These are phyloP conservation scores for Lactarius indigo DNA, from an alignment of 768 basidiomycete genomes.

Conservation along the genomic window DNA sequence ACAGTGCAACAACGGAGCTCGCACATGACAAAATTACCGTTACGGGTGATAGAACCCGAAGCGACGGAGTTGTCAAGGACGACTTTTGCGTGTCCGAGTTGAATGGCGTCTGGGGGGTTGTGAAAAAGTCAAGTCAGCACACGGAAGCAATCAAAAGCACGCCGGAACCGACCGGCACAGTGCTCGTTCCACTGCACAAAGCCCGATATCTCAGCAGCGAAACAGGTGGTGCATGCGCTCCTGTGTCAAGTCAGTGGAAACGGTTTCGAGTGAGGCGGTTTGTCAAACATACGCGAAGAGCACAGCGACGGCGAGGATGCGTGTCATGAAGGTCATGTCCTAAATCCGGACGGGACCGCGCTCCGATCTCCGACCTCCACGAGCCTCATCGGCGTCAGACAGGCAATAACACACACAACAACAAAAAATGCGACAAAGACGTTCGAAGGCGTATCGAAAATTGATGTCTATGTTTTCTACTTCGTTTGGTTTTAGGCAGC, in stretches of 20 bases:
- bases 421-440: conserved; percentile 81
- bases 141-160: background rate
- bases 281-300: conserved; percentile 16
- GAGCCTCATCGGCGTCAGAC: background rate
- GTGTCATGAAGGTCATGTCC: conserved; percentile 12
- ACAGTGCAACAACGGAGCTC: conserved; percentile 26
- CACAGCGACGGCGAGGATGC: conserved; percentile 11
- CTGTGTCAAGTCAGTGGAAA: background rate
- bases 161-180: conserved; percentile 48
- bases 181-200: conserved; percentile 67
- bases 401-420: background rate
- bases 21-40: conserved; percentile 69
- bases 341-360: conserved; percentile 8
- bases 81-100: conserved; percentile 56
- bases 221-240: conserved; percentile 16
- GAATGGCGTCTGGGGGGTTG: conserved; percentile 25
- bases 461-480: conserved; percentile 89
- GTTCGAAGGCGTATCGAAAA: conserved; percentile 92
- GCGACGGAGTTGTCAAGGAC: conserved; percentile 56
- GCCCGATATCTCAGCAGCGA: conserved; percentile 57
- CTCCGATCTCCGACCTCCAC: background rate
- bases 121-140: conserved; percentile 16
- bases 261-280: background rate
- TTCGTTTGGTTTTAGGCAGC: conserved; percentile 87
- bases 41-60: conserved; percentile 48